Evolutionary conservation across 345 rosid genomes (phyloP), one percentile per base, ranked within the genome.

Genomic region (Pistacia atlantica): DNA sequence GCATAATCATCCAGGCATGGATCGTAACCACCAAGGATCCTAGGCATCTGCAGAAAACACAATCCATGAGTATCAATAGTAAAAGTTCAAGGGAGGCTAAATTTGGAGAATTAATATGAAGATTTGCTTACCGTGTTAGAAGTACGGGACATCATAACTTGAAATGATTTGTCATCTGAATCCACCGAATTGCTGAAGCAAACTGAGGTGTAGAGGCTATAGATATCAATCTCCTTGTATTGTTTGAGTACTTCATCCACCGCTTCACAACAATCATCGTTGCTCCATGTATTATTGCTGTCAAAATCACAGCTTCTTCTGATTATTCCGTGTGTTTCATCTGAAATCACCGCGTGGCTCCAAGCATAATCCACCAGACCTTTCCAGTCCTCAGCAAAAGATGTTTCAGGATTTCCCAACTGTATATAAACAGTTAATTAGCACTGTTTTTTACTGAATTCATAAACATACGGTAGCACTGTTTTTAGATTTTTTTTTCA

Each of bases 341-440:
- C 95, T 17, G 98, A 93, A 76, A 93, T 84, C 20, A 95, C 85
- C 0, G 97, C 97, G 81, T 95, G 98, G 80, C 98, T 95, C 98
- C 97, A 95, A 12, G 98, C 97, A 66, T 93, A 91, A 77, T 95
- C 98, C 75, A 91, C 89, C 62, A 87, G 58, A 5, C 98, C 98
- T 62, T 77, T 76, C 98, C 98, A 95, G 78, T 95, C 98, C 63
- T 95, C 95, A 0, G 89, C 87, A 16, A 79, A 83, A 25, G 84
- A 78, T 38, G 98, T 91, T 85, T 95, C 97, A 5, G 98, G 98
- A 84, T 95, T 95, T 13, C 98, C 98, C 83, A 95, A 67, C 98
- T 95, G 79, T 57, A 70, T 22, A 49, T 11, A 63, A 1, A 31
- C 0, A 42, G 31, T 33, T 5, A 16, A 1, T 4, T 56, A 31